A percentile compares a stretch with the other conserved stretches of the same genome.
These are phyloP conservation scores for Beta corolliflora DNA, from an alignment of 179 eudicot species.

Conservation along the genomic window DNA sequence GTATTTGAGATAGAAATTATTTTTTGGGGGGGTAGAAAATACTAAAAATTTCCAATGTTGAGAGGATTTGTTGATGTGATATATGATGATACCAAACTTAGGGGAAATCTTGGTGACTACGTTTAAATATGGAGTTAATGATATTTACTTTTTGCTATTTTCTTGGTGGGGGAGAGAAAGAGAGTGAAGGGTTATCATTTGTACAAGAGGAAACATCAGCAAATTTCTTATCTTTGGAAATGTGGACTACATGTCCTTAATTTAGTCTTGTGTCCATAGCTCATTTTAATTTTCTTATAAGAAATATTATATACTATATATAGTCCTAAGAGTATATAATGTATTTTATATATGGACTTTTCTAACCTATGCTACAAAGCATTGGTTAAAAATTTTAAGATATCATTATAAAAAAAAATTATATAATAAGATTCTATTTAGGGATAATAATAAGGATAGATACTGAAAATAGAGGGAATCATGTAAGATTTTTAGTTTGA, in stretches of 20 bases:
- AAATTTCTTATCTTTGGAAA: neutral
- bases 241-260: neutral
- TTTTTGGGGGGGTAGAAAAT: neutral
- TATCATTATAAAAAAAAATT: too few relatives aligned
- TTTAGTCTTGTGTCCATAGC: too few relatives aligned
- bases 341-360: too few relatives aligned
- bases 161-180: slow-evolving; percentile 15
- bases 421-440: too few relatives aligned
- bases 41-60: neutral
- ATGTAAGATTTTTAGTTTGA: too few relatives aligned
- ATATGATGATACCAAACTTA: slow-evolving; percentile 24
- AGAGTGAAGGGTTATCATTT: slow-evolving; percentile 22
- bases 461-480: too few relatives aligned
- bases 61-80: slow-evolving; percentile 29
- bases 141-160: neutral
- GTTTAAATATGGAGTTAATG: slow-evolving; percentile 18
- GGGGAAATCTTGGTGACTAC: slow-evolving; percentile 30
- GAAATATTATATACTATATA: too few relatives aligned
- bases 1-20: neutral
- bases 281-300: too few relatives aligned
- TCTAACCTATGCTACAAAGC: too few relatives aligned
- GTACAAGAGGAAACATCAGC: neutral
- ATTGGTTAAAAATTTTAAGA: too few relatives aligned
- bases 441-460: too few relatives aligned
- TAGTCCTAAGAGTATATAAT: too few relatives aligned